Conservation (phyloP, 2,329 filamentous ascomycete species). For the Allantophomopsis lycopodina region DNA sequence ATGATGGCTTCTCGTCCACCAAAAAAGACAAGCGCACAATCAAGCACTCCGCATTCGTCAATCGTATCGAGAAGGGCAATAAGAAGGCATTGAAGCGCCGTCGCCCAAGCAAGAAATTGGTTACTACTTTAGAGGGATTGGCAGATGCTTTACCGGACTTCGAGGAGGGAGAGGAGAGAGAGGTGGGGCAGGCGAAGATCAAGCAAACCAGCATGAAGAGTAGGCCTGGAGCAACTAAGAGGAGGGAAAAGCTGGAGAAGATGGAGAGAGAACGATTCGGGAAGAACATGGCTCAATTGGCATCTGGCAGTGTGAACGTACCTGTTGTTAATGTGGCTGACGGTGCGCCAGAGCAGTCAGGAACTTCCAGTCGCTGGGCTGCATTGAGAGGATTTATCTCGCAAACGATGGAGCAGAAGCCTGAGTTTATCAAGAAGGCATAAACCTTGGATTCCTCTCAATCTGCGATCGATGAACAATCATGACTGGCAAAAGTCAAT, state of each 20-base stretch:
- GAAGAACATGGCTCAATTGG: slow-evolving; percentile 65
- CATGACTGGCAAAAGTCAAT: too few relatives aligned
- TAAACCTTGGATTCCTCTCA: background rate
- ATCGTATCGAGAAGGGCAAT: slow-evolving; percentile 53
- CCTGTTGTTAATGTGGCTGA: background rate
- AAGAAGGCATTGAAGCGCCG: slow-evolving; percentile 46
- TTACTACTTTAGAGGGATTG: slow-evolving; percentile 60
- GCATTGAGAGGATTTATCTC: slow-evolving; percentile 75
- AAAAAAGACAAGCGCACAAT: slow-evolving; percentile 78
- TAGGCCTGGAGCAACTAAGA: slow-evolving; percentile 67
- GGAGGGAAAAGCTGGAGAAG: slow-evolving; percentile 66
- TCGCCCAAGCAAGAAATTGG: slow-evolving; percentile 63
- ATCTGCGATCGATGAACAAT: too few relatives aligned
- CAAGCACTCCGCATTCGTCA: slow-evolving; percentile 69
- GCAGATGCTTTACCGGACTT: slow-evolving; percentile 63
- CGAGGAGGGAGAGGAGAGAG: slow-evolving; percentile 27
- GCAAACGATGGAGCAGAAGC: slow-evolving; percentile 78
- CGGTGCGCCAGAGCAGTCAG: slow-evolving; percentile 3
- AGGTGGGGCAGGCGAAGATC: slow-evolving; percentile 40
- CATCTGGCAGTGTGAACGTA: slow-evolving; percentile 2
- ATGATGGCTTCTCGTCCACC: slow-evolving; percentile 48
- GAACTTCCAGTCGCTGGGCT: slow-evolving; percentile 56
- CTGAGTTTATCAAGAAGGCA: slow-evolving; percentile 41
- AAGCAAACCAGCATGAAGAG: slow-evolving; percentile 62
- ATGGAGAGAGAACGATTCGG: slow-evolving; percentile 76